A percentile compares a stretch with the other conserved stretches of the same genome.
These are phyloP conservation scores for Pythium utonaiense DNA, from an alignment of 352 stramenopile genomes.

Conservation along the genomic window DNA sequence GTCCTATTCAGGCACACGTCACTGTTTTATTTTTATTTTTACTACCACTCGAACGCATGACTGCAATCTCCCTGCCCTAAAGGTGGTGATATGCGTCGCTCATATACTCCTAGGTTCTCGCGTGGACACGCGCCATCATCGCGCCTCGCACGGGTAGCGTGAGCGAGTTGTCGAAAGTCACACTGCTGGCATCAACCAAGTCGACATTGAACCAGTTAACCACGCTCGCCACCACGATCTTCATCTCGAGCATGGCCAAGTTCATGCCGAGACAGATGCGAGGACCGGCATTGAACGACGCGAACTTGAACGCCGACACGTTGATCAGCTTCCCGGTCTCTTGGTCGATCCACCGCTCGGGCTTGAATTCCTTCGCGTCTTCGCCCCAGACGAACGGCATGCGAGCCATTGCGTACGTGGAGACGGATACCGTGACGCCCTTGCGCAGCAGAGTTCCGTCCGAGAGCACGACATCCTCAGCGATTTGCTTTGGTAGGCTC, in stretches of 20 bases:
- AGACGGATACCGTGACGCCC: constrained; percentile 39
- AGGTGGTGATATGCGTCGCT: too few relatives aligned
- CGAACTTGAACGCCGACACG: constrained; percentile 44
- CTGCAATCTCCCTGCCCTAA: too few relatives aligned
- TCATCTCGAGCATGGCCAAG: constrained; percentile 54
- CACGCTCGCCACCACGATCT: constrained; percentile 39
- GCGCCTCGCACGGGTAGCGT: not conserved
- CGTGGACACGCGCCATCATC: not conserved
- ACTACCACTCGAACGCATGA: too few relatives aligned
- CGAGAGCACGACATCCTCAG: constrained; percentile 43
- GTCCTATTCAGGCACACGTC: not conserved
- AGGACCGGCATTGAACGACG: constrained; percentile 50
- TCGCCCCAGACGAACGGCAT: constrained; percentile 43
- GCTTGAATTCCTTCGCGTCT: constrained; percentile 51
- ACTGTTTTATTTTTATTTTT: not conserved
- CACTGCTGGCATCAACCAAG: too few relatives aligned
- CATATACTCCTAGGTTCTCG: not conserved
- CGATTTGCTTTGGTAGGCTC: constrained; percentile 34
- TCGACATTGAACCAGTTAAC: constrained; percentile 44
- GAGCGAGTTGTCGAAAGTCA: constrained; percentile 23
- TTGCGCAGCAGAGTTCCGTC: constrained; percentile 54
- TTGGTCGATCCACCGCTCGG: constrained; percentile 58
- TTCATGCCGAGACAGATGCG: constrained; percentile 58
- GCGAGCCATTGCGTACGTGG: constrained; percentile 41
- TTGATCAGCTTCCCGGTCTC: constrained; percentile 32